These are phyloP conservation scores for Leucoagaricus sp. DNA, from an alignment of 1,284 basidiomycete species.

Conservation along the genomic window DNA sequence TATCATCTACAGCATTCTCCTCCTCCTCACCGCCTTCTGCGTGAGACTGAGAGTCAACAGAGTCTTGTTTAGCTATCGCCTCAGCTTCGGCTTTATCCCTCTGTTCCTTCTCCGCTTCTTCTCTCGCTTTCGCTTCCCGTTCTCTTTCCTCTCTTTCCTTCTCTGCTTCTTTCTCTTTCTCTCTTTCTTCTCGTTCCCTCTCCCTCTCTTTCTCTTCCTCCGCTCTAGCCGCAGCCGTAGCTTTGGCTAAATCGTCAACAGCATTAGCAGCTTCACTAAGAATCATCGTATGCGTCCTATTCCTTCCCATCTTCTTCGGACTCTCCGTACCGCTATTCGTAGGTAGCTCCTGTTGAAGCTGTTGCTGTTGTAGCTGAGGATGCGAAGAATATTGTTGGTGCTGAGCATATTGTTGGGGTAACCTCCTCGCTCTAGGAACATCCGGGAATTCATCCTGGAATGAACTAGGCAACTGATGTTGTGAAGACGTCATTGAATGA, in stretches of 20 bases:
- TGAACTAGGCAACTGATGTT: slow-evolving; percentile 19
- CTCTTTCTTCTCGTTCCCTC: slow-evolving; percentile 5
- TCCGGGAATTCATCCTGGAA: slow-evolving; percentile 11
- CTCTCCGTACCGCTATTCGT: slow-evolving; percentile 35
- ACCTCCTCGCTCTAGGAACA: slow-evolving; percentile 3
- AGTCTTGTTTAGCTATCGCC: not conserved
- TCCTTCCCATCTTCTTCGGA: slow-evolving; percentile 57
- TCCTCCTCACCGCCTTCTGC: not conserved
- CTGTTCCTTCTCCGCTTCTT: slow-evolving; percentile 1
- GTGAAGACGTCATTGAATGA: too few relatives aligned
- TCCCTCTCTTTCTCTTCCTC: slow-evolving; percentile 7
- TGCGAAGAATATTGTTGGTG: slow-evolving; percentile 17
- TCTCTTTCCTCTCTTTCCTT: slow-evolving; percentile 13
- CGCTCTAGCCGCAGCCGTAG: slow-evolving; percentile 18
- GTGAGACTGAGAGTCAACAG: not conserved
- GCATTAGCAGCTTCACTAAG: slow-evolving; percentile 51
- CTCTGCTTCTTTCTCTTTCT: slow-evolving; percentile 6
- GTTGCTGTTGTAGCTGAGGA: not conserved
- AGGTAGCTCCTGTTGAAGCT: not conserved
- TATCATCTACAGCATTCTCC: not conserved
- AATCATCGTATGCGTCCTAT: slow-evolving; percentile 78
- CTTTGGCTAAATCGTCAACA: slow-evolving; percentile 25
- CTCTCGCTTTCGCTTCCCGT: slow-evolving; percentile 8
- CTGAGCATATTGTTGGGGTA: slow-evolving; percentile 7
- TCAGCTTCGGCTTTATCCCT: not conserved